phyloP scores from a whole-genome alignment of 257 asterid species.

The Nicotiana noctiflora region DNA sequence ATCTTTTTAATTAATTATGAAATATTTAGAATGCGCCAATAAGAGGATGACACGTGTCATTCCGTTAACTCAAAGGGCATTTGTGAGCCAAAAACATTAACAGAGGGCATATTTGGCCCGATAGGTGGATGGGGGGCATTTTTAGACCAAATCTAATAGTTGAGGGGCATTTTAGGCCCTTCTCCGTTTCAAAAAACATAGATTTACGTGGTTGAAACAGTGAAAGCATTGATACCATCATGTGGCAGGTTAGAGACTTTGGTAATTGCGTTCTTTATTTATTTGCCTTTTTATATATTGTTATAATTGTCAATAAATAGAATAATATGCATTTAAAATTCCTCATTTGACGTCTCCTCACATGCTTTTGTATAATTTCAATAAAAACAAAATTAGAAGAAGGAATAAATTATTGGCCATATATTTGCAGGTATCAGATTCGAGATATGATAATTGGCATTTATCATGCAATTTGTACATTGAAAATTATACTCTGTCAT shows the following conservation, averaged over 20 bases:
- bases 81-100: too few relatives aligned
- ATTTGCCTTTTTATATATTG: neutral
- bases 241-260: constrained; percentile 17
- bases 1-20: too few relatives aligned
- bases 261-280: constrained; percentile 5
- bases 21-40: too few relatives aligned
- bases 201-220: neutral
- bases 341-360: constrained; percentile 27
- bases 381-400: neutral
- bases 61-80: too few relatives aligned
- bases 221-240: constrained; percentile 14
- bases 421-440: constrained; percentile 13
- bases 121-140: too few relatives aligned
- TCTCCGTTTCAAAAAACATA: too few relatives aligned
- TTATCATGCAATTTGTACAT: constrained; percentile 5
- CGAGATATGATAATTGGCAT: neutral
- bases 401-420: neutral
- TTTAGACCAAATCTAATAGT: too few relatives aligned
- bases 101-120: too few relatives aligned
- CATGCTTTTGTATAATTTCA: constrained; percentile 27
- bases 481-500: constrained; percentile 22
- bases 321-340: constrained; percentile 15
- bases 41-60: too few relatives aligned
- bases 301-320: neutral
- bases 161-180: too few relatives aligned